Evolutionary conservation across 129 eudicot species (phyloP), one percentile per base, ranked within the genome.

Genomic region (Escallonia rubra): DNA sequence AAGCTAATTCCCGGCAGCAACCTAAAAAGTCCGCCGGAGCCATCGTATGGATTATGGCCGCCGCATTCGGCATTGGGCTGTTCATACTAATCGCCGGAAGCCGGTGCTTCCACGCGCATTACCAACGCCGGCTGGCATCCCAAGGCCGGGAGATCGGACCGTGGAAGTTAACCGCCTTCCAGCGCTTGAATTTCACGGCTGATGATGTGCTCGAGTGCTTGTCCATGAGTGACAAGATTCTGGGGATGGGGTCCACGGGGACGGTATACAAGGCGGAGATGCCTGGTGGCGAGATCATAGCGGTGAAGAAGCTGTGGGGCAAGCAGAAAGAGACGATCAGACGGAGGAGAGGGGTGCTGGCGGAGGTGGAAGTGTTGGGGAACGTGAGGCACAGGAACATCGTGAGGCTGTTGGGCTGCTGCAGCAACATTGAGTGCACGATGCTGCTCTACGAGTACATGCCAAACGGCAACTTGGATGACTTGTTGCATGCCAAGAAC

Each of bases 201-300:
- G 90, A 90, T 14, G 97, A 94, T 65, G 90, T 94, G 40, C 70
- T 90, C 47, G 97, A 94, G 65, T 84, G 90, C 23, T 53, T 90
- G 57, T 69, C 89, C 10, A 79, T 78, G 87, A 82, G 86, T 7
- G 95, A 90, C 57, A 82, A 79, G 76, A 81, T 94, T 67, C 56
- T 94, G 16, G 99, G 99, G 56, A 90, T 87, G 97, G 99, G 99
- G 65, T 76, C 97, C 10, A 74, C 99, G 0, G 99, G 99, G 41
- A 87, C 99, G 0, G 99, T 94, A 4, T 90, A 94, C 77, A 87
- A 87, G 71, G 97, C 99, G 2, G 96, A 89, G 54, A 87, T 94
- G 99, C 96, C 97, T 43, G 74, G 90, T 63, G 99, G 99, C 69
- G 97, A 94, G 85, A 80, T 77, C 86, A 87, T 94, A 78, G 99